Evolutionary conservation across 208 protist genomes (phyloP), one percentile per base, ranked within the genome.

Genomic region (Trypanosoma congolense): DNA sequence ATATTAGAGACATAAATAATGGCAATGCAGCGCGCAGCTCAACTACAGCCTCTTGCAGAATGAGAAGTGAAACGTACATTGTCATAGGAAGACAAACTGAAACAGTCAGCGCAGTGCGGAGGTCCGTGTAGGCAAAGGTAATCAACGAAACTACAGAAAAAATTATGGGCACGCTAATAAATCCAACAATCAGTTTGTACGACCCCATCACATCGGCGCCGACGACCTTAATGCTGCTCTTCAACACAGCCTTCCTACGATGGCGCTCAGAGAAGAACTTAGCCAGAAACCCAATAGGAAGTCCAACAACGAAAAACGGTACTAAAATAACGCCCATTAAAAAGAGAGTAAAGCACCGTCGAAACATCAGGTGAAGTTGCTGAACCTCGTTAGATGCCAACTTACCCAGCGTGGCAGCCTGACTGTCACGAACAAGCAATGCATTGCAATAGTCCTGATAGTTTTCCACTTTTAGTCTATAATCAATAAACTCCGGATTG

Each of bases 131-230:
- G 9, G 83, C 16, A 52, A 66, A 87, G 0, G 80, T 77, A 22
- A 87, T 58, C 21, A 87, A 51, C 9, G 77, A 68, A 29, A 91
- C 62, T 30, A 86, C 25, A 33, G 77, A 49, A 42, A 93, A 80
- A 26, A 71, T 68, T 5, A 75, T 28, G 9, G 85, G 86, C 21
- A 92, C 73, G 3, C 81, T 53, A 18, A 75, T 63, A 41, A 93
- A 90, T 29, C 70, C 77, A 12, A 83, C 65, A 41, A 87, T 57
- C 10, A 96, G 47, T 70, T 94, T 95, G 68, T 83, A 93, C 24
- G 87, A 93, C 21, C 90, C 90, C 55, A 86, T 84, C 21, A 97
- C 93, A 56, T 97, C 93, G 0, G 72, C 73, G 19, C 85, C 93
- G 9, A 83, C 74, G 31, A 96, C 75, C 70, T 97, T 97, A 16